Conservation (phyloP, 495 filamentous ascomycete species). For the Hyphodiscus hymeniophilus region DNA sequence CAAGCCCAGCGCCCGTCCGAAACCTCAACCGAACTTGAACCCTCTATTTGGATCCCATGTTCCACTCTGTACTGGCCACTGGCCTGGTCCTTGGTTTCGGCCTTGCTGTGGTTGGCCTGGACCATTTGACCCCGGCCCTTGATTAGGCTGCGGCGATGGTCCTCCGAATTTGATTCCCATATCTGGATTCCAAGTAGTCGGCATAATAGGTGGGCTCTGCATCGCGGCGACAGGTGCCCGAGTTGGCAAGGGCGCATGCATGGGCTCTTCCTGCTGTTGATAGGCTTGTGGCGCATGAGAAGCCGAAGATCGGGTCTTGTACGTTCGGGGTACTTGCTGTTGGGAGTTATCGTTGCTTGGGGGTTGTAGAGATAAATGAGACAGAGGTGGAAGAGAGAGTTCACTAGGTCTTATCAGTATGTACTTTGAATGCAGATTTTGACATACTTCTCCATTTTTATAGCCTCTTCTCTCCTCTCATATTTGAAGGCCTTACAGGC, state of each 20-base stretch:
- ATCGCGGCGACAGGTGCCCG: slow-evolving; percentile 42
- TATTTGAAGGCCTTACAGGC: slow-evolving; percentile 72
- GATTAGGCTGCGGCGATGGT: slow-evolving; percentile 1
- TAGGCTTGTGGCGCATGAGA: not conserved
- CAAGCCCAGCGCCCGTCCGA: too few species aligned
- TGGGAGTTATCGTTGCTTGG: slow-evolving; percentile 6
- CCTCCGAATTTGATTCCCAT: slow-evolving; percentile 68
- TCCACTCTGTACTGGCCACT: not conserved
- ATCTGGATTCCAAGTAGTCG: slow-evolving; percentile 65
- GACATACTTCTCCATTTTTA: slow-evolving; percentile 58
- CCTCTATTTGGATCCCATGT: slow-evolving; percentile 57
- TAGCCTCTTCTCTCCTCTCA: slow-evolving; percentile 70
- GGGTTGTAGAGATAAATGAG: slow-evolving; percentile 32
- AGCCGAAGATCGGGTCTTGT: slow-evolving; percentile 1
- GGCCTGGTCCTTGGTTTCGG: slow-evolving; percentile 1
- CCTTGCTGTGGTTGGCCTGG: slow-evolving; percentile 17
- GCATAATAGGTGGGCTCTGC: slow-evolving; percentile 19
- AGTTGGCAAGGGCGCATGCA: slow-evolving; percentile 48
- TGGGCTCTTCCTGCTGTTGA: not conserved
- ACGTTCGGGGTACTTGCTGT: not conserved
- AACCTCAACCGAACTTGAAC: slow-evolving; percentile 50
- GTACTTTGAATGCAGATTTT: not conserved
- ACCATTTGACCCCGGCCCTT: not conserved
- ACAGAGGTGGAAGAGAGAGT: slow-evolving; percentile 38
- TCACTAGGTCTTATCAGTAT: not conserved